Base-by-base conservation (phyloP, 352 stramenopile species). In the Pythium biforme region DNA sequence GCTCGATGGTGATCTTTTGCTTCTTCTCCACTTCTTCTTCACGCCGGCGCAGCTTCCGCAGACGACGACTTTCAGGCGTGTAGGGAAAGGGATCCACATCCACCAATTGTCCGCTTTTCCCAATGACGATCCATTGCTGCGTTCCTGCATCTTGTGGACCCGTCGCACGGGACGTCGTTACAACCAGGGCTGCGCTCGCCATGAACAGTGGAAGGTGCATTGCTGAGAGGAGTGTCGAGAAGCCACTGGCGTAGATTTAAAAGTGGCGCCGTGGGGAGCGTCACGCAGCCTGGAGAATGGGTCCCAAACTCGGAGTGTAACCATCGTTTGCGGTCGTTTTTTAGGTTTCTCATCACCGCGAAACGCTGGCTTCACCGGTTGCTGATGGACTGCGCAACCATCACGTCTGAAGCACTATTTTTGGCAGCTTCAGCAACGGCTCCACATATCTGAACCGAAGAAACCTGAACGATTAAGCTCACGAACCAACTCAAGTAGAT, bases 111-210 rank as follows among this genome's bases (percentile, higher is more conserved):
- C 62, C 62, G 19, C 39, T 54, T 7, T 39, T 64, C 31, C 55
- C 31, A 4, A 69, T 54, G 20, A 69, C 62, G 39, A 69, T 69
- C 62, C 62, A 69, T 37, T 45, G 54, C 4, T 27, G 46, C 2
- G 33, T 12, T n/a, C 15, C 15, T 12, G 37, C 2, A 3, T 43
- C 37, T 12, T 43, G 37, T 12, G 37, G 14, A n/a, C 6, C 26
- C 8, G 43, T 27, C 20, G n/a, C 26, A 1, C 10, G 10, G 4
- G 27, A 14, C 0, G 37, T 27, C 11, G n/a, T 29, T 14, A 33
- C 20, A 7, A 26, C 22, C 12, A 29, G 26, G 9, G 46, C 26
- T 29, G 31, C 48, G 3, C 37, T 40, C 15, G 58, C 48, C 37
- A 19, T 10, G 26, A 65, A n/a, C 4, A 55, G 4, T 4, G 49